A percentile compares a stretch with the other conserved stretches of the same genome.
phyloP scores from a whole-genome alignment of 2,329 filamentous ascomycete species.

The Phyllosticta paracitricarpa region DNA sequence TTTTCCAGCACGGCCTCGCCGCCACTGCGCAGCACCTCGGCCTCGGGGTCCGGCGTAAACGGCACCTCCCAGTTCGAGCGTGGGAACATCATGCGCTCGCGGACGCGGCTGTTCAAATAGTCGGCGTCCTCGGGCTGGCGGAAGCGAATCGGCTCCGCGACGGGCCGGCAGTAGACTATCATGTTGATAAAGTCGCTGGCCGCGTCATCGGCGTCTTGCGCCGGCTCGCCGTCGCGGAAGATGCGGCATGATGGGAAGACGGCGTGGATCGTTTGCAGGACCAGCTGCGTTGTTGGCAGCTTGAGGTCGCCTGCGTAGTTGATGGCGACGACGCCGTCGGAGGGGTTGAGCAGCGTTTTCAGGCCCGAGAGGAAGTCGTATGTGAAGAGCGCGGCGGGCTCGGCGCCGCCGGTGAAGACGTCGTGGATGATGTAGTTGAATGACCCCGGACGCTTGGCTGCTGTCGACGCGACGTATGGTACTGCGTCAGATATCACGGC shows the following conservation, averaged over 20 bases:
- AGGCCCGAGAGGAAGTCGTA: conserved; percentile 69
- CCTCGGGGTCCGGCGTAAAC: conserved; percentile 29
- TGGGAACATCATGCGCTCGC: conserved; percentile 62
- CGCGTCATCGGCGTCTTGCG: conserved; percentile 36
- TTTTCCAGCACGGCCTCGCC: conserved; percentile 57
- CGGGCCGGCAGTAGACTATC: conserved; percentile 85
- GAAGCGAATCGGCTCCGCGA: conserved; percentile 48
- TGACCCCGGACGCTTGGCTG: conserved; percentile 31
- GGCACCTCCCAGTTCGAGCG: conserved; percentile 54
- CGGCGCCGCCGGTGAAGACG: conserved; percentile 92
- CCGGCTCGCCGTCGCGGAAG: conserved; percentile 65
- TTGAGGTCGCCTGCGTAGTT: conserved; percentile 85
- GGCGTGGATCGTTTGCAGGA: conserved; percentile 70
- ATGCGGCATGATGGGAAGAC: conserved; percentile 87
- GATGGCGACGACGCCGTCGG: conserved; percentile 75
- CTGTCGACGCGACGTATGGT: conserved; percentile 49
- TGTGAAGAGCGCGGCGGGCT: conserved; percentile 82
- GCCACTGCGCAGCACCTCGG: conserved; percentile 49
- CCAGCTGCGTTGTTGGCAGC: conserved; percentile 63
- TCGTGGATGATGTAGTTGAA: conserved; percentile 97
- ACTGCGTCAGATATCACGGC: conserved; percentile 77
- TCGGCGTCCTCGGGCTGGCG: conserved; percentile 55
- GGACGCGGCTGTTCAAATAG: conserved; percentile 59
- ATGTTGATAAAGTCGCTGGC: conserved; percentile 79
- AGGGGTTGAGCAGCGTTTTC: conserved; percentile 56